These are phyloP conservation scores for Aegilops tauschii DNA, from an alignment of 176 grass and related monocot species.

Conservation along the genomic window DNA sequence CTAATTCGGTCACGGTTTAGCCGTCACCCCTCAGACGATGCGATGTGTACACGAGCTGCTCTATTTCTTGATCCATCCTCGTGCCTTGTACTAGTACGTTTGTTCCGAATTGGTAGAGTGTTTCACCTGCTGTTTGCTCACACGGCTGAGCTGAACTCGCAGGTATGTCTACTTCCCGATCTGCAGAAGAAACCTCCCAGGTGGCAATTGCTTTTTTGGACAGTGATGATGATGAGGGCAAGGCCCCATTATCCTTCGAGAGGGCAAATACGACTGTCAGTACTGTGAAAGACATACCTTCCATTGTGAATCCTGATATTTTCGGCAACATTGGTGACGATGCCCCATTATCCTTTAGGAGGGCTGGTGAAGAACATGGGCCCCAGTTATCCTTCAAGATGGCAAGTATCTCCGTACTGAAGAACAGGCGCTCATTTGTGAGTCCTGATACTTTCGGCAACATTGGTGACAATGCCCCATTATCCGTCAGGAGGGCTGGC, in stretches of 20 bases:
- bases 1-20: not conserved
- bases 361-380: too few relatives aligned
- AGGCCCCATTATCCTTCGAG: conserved; percentile 34
- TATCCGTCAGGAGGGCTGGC: too few relatives aligned
- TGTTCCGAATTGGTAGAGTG: not conserved
- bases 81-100: not conserved
- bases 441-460: too few relatives aligned
- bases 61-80: not conserved
- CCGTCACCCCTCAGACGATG: not conserved
- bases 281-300: conserved; percentile 27
- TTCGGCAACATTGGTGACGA: not conserved
- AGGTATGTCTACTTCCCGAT: conserved; percentile 22
- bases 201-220: not conserved
- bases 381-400: not conserved
- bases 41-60: not conserved
- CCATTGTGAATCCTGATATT: not conserved
- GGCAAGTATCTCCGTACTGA: too few relatives aligned
- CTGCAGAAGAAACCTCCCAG: not conserved
- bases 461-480: too few relatives aligned
- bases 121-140: not conserved
- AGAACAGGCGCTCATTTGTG: too few relatives aligned
- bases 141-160: not conserved
- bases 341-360: not conserved
- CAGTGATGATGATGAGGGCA: not conserved
- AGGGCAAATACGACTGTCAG: conserved; percentile 11